phyloP scores from a whole-genome alignment of 192 early-diverging fungal genomes.

The Gigaspora rosea region DNA sequence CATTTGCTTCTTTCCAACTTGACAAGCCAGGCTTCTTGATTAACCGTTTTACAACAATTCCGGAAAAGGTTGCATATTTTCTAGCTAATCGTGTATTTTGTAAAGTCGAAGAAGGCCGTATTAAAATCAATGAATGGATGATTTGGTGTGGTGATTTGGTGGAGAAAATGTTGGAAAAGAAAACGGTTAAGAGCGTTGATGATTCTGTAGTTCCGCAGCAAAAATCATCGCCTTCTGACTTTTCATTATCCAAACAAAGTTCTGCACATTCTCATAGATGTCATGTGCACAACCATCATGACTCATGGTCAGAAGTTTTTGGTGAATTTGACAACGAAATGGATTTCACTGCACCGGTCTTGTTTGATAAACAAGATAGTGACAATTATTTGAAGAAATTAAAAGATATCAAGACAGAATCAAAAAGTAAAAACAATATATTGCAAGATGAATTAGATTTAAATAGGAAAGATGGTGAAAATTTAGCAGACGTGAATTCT shows the following conservation, averaged over 20 bases:
- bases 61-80: constrained; percentile 59
- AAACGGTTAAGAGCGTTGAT: neutral
- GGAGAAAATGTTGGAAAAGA: constrained; percentile 22
- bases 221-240: neutral
- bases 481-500: neutral
- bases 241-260: constrained; percentile 4
- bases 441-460: neutral
- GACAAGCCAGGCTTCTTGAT: constrained; percentile 63
- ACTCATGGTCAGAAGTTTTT: constrained; percentile 50
- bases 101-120: constrained; percentile 35
- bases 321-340: constrained; percentile 46
- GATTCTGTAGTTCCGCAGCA: neutral
- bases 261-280: neutral
- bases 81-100: constrained; percentile 64
- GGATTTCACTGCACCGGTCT: constrained; percentile 41
- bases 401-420: neutral
- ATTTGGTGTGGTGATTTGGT: constrained; percentile 36
- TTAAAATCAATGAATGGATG: constrained; percentile 36
- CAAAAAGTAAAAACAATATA: neutral
- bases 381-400: neutral
- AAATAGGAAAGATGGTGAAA: constrained; percentile 13
- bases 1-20: constrained; percentile 61
- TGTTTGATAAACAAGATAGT: constrained; percentile 21
- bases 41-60: constrained; percentile 57
- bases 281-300: constrained; percentile 30